Base-by-base conservation (phyloP, 805 yeast species). In the Kazachstania africana region DNA sequence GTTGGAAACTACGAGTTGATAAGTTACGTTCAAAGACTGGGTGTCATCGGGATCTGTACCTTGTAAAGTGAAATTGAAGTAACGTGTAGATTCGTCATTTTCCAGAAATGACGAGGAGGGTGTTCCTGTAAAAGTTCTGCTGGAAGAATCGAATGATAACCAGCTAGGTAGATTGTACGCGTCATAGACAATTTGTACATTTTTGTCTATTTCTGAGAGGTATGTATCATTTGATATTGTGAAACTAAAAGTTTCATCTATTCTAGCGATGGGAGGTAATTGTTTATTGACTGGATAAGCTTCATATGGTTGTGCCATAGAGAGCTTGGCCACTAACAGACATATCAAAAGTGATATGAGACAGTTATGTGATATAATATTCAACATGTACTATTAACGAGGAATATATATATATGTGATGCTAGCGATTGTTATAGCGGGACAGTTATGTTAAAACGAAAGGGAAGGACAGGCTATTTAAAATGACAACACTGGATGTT, bases 201-300 rank as follows among this genome's bases (percentile, higher is more conserved):
- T 64, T 16, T 55, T 57, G 29, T 60, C 50, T 3, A 65, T 50
- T 24, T 57, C 49, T 2, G 72, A 64, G 31, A 61, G 49, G 53
- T 70, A 84, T 2, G 97, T 88, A 43, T 75, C 72, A 36, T 69
- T 60, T 33, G 85, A 76, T 26, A 88, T 57, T 23, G 76, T 66
- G 56, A 82, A 88, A 13, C 60, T 43, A 57, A 78, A 88, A 2
- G 51, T 43, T 43, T 71, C 63, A 36, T 71, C 71, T 12, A 73
- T 70, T 36, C 93, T 66, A 4, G 94, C 97, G 10, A 91, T 82
- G 21, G 84, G 78, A 4, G 97, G 97, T 15, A 76, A 65, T 58
- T 88, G 98, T 50, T 75, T 74, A 40, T 68, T 58, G 3, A 50
- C 35, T 6, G 57, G 50, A 24, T 47, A 54, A 16, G 58, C 57